Conservation (phyloP, 2,329 filamentous ascomycete species). For the Monilinia fructicola region DNA sequence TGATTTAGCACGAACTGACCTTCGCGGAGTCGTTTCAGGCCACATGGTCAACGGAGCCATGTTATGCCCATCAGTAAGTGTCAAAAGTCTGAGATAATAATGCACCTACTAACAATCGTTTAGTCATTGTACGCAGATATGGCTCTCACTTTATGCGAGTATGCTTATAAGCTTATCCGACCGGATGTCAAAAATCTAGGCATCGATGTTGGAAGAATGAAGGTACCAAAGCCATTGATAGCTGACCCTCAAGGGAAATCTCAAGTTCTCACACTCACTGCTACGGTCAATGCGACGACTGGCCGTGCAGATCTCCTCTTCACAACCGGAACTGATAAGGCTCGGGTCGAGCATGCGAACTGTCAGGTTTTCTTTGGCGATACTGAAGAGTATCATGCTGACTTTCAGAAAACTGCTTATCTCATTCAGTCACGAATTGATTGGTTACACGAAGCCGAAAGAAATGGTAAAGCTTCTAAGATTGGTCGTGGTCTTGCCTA, state of each 20-base stretch:
- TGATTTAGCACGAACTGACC: slow-evolving; percentile 48
- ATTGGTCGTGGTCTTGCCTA: slow-evolving; percentile 67
- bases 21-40: slow-evolving; percentile 48
- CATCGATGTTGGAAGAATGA: slow-evolving; percentile 62
- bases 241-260: slow-evolving; percentile 40
- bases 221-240: slow-evolving; percentile 69
- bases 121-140: slow-evolving; percentile 58
- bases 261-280: slow-evolving; percentile 54
- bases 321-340: slow-evolving; percentile 49
- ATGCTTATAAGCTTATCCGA: slow-evolving; percentile 49
- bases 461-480: slow-evolving; percentile 58
- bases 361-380: slow-evolving; percentile 21
- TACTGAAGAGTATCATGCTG: slow-evolving; percentile 15
- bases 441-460: slow-evolving; percentile 22
- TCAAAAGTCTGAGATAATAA: background rate
- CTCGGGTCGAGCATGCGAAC: slow-evolving; percentile 19
- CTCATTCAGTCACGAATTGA: slow-evolving; percentile 23
- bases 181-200: slow-evolving; percentile 43
- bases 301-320: slow-evolving; percentile 57
- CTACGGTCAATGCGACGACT: slow-evolving; percentile 56
- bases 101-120: slow-evolving; percentile 29
- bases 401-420: slow-evolving; percentile 22
- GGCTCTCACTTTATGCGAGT: slow-evolving; percentile 56
- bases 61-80: slow-evolving; percentile 44
- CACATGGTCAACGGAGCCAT: slow-evolving; percentile 58